Evolutionary conservation across 805 yeast species (phyloP), one percentile per base, ranked within the genome.

Genomic region (Wickerhamiella bombiphila): DNA sequence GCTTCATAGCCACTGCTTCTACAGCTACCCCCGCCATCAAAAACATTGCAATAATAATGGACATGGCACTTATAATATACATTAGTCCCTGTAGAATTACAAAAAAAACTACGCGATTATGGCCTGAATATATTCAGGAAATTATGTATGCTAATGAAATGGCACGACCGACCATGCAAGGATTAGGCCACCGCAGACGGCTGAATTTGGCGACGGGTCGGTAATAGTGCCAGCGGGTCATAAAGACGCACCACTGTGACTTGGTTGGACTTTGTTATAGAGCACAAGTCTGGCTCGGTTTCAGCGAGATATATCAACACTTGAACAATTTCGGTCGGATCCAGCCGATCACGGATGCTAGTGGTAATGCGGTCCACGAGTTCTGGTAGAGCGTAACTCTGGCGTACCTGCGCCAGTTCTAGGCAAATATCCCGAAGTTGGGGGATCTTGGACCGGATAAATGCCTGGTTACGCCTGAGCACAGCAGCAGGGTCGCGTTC

Each of bases 221-320:
- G n/a, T n/a, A n/a, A n/a, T n/a, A n/a, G n/a, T n/a, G n/a, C n/a
- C n/a, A n/a, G n/a, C n/a, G n/a, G n/a, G n/a, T 24, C 26, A 24
- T 9, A 5, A 26, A 5, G 40, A 16, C 42, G 47, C 7, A 55
- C 46, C 26, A 47, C 55, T 2, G 43, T 40, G 11, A 48, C 28
- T 6, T 33, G 34, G 5, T 56, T 58, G n/a, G 42, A 37, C 2
- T 38, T 29, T 5, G 50, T 49, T 11, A 55, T 32, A 2, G 45
- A 22, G 39, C 58, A 55, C 30, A 52, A 44, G 3, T 39, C 35
- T 1, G 58, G 58, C 28, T 42, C 37, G 32, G 30, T 25, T 13
- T 34, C 21, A 5, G 51, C 41, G 8, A 52, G 40, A 16, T 44
- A 33, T n/a, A 40, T 34, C n/a, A 55, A 36, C 5, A 49, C 50